phyloP scores from a whole-genome alignment of 2,329 filamentous ascomycete species.

The Catunica adiposa region DNA sequence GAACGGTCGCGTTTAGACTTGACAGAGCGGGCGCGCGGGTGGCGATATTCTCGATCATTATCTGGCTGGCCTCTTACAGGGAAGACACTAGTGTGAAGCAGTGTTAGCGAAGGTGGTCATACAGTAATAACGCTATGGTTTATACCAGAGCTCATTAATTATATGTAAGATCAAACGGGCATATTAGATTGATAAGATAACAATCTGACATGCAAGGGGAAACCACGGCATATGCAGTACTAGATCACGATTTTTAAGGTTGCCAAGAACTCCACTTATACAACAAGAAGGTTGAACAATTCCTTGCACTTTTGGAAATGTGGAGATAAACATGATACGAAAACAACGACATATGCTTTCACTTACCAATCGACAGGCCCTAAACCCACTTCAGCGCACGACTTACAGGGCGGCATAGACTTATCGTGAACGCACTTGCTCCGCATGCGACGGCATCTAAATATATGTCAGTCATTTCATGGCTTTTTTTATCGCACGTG shows the following conservation, averaged over 20 bases:
- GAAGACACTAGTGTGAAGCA: conserved; percentile 27
- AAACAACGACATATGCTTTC: not conserved
- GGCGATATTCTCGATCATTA: conserved; percentile 38
- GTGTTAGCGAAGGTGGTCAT: not conserved
- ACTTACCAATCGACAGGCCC: conserved; percentile 33
- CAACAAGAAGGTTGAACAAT: no score
- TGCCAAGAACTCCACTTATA: no score
- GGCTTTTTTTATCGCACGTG: conserved; percentile 3
- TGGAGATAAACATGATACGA: not conserved
- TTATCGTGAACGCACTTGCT: conserved; percentile 39
- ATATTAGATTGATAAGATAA: not conserved
- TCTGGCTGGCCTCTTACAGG: conserved; percentile 36
- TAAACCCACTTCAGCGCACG: conserved; percentile 34
- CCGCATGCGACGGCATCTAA: conserved; percentile 36
- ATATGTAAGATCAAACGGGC: no score
- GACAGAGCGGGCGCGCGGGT: conserved; percentile 34
- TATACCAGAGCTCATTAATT: no score
- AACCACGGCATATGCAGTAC: not conserved
- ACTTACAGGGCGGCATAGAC: conserved; percentile 32
- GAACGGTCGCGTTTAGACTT: conserved; percentile 26
- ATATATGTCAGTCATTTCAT: not conserved
- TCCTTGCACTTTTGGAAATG: no score
- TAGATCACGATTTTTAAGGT: not conserved
- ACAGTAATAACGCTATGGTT: no score
- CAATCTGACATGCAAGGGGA: not conserved